phyloP scores from a whole-genome alignment of 257 asterid species.

The Perilla frutescens region DNA sequence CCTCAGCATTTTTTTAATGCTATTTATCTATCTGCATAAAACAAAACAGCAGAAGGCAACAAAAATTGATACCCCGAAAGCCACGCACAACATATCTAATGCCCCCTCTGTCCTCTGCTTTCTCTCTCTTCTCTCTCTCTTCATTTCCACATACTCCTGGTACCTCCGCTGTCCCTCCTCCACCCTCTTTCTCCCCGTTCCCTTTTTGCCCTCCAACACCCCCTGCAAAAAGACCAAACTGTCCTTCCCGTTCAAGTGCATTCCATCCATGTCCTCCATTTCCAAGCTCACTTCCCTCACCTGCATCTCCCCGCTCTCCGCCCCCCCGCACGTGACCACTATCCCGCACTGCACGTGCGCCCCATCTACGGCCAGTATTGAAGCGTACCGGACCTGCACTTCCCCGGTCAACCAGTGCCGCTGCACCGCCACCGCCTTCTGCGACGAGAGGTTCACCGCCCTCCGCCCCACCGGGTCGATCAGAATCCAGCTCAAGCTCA shows the following conservation, averaged over 20 bases:
- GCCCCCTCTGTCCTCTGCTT: conserved; percentile 61
- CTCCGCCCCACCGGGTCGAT: conserved; percentile 57
- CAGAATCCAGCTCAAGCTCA: conserved; percentile 79
- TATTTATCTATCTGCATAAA: conserved; percentile 24
- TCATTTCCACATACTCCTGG: conserved; percentile 54
- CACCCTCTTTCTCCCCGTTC: conserved; percentile 50
- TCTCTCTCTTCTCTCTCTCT: conserved; percentile 62
- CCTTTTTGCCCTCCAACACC: conserved; percentile 72
- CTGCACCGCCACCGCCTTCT: conserved; percentile 60
- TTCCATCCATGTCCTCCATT: conserved; percentile 85
- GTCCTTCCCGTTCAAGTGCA: conserved; percentile 75
- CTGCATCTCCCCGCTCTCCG: conserved; percentile 75
- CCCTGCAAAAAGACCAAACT: conserved; percentile 70
- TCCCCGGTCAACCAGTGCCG: conserved; percentile 95
- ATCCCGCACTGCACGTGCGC: conserved; percentile 63
- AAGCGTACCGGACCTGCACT: conserved; percentile 62
- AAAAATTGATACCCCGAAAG: conserved; percentile 62
- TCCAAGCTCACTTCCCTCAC: conserved; percentile 79
- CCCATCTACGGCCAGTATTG: conserved; percentile 46
- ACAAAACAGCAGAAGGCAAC: conserved; percentile 46
- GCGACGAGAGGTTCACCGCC: conserved; percentile 74
- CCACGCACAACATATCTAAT: conserved; percentile 63
- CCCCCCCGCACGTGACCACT: conserved; percentile 68
- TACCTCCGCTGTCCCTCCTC: conserved; percentile 54
- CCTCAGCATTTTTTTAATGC: neutral